Conservation (phyloP, 2,329 filamentous ascomycete genomes). For the Teratosphaeria pseudoeucalypti region DNA sequence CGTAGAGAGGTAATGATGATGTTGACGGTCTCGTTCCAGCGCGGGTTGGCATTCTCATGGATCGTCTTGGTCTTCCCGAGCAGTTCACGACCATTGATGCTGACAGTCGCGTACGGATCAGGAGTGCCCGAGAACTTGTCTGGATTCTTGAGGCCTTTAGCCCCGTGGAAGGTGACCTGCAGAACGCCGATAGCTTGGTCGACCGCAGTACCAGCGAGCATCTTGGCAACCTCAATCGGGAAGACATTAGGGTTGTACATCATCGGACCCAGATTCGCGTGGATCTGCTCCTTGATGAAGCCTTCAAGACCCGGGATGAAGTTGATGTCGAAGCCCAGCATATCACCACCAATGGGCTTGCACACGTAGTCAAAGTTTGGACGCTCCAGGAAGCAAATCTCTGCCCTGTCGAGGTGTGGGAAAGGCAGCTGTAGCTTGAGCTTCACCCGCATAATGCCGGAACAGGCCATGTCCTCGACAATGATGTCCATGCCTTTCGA, state of each 20-base stretch:
- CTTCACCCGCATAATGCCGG: slow-evolving; percentile 91
- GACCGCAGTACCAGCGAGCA: slow-evolving; percentile 86
- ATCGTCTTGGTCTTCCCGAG: slow-evolving; percentile 84
- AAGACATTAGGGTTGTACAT: slow-evolving; percentile 98
- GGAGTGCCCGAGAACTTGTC: slow-evolving; percentile 88
- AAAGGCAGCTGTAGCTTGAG: slow-evolving; percentile 95
- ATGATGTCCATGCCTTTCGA: slow-evolving; percentile 97
- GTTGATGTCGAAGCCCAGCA: slow-evolving; percentile 95
- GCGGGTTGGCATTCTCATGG: slow-evolving; percentile 72
- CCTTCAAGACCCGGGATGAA: slow-evolving; percentile 89
- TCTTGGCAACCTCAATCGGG: slow-evolving; percentile 96
- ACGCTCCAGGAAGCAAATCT: slow-evolving; percentile 85
- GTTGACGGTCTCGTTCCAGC: slow-evolving; percentile 96
- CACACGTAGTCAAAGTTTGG: slow-evolving; percentile 94
- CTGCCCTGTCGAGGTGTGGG: slow-evolving; percentile 86
- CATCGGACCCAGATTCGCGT: slow-evolving; percentile 87
- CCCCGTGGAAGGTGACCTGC: slow-evolving; percentile 82
- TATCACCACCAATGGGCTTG: slow-evolving; percentile 92
- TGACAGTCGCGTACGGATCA: slow-evolving; percentile 80
- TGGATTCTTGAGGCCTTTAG: slow-evolving; percentile 83
- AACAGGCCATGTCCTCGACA: slow-evolving; percentile 95
- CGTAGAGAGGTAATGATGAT: slow-evolving; percentile 86
- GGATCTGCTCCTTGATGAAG: slow-evolving; percentile 94
- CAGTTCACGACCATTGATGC: slow-evolving; percentile 70
- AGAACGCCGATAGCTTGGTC: slow-evolving; percentile 94